Evolutionary conservation across 805 yeast species (phyloP).

Genomic region (Tetrapisispora namnaoensis): DNA sequence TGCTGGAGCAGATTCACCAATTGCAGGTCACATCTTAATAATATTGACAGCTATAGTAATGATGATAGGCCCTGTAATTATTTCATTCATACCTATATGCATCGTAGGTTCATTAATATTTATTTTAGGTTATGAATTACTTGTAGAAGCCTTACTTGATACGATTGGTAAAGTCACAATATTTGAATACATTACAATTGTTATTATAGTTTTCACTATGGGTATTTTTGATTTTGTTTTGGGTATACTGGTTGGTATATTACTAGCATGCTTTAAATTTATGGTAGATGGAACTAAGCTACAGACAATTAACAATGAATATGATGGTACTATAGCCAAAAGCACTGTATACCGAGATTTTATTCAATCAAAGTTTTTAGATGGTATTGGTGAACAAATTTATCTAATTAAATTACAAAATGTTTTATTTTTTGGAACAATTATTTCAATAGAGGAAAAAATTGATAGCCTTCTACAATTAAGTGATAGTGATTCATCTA

Average conservation of each 20-base stretch:
- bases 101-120: conserved; percentile 92
- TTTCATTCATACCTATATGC: conserved; percentile 89
- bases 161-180: conserved; percentile 65
- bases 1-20: conserved; percentile 85
- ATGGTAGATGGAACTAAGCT: conserved; percentile 84
- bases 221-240: conserved; percentile 91
- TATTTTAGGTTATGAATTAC: conserved; percentile 78
- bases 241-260: conserved; percentile 83
- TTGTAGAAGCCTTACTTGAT: conserved; percentile 79
- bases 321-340: conserved; percentile 79
- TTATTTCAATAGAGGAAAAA: conserved; percentile 77
- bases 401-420: conserved; percentile 82
- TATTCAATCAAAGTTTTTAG: conserved; percentile 73
- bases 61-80: conserved; percentile 84
- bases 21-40: conserved; percentile 87
- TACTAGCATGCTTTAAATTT: conserved; percentile 89
- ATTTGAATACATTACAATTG: conserved; percentile 77
- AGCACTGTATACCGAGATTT: conserved; percentile 91
- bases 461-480: conserved; percentile 58
- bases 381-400: conserved; percentile 82
- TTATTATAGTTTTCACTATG: conserved; percentile 86
- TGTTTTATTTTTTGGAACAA: conserved; percentile 87
- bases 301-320: conserved; percentile 72
- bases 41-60: conserved; percentile 69
- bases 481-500: conserved; percentile 28